Base-by-base conservation (phyloP, 768 basidiomycete species). In the Trametes meyenii region DNA sequence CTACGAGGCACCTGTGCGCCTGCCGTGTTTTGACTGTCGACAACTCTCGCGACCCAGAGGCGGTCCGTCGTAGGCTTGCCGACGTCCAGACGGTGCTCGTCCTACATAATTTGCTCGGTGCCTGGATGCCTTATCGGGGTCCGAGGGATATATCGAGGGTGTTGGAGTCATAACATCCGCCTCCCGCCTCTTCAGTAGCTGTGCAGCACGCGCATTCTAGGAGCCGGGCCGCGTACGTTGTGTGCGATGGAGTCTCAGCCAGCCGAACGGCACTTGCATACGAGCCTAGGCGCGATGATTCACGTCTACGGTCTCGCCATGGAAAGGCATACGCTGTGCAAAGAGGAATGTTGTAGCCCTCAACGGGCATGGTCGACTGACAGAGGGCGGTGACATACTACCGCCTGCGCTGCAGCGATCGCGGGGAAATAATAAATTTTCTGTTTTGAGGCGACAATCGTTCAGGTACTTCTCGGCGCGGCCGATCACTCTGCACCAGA, bases 401-500 rank as follows among this genome's bases (percentile, higher is more conserved):
- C 43, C 44, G 48, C 26, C 14, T 17, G 48, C 39, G 44, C 26
- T 26, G 36, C 16, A 39, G 24, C 38, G 62, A 63, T 63, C 62
- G 62, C 36, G 45, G 57, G 33, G 36, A 39, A 58, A 62, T 6
- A 44, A 57, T 51, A 49, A 55, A 58, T 40, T 53, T 54, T 33
- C 55, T 53, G 52, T 63, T 63, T 63, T 23, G 46, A 58, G 62
- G 38, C 24, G 45, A 50, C 40, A 62, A 58, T 57, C 50, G 43
- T 29, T 58, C 55, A 57, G 50, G 61, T 44, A 57, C 62, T 55
- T 35, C 17, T 57, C 38, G n/a, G 17, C 42, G 21, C 40, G 24
- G 49, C 62, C 57, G 62, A 63, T 63, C 62, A 58, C 29, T 53
- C 16, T 58, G 62, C 44, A 54, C 42, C 33, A 51, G 62, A 49